Percentiles rank a stretch among this genome's conserved stretches.
phyloP scores from a whole-genome alignment of 768 basidiomycete genomes.

The Boletus rubroflammeus region DNA sequence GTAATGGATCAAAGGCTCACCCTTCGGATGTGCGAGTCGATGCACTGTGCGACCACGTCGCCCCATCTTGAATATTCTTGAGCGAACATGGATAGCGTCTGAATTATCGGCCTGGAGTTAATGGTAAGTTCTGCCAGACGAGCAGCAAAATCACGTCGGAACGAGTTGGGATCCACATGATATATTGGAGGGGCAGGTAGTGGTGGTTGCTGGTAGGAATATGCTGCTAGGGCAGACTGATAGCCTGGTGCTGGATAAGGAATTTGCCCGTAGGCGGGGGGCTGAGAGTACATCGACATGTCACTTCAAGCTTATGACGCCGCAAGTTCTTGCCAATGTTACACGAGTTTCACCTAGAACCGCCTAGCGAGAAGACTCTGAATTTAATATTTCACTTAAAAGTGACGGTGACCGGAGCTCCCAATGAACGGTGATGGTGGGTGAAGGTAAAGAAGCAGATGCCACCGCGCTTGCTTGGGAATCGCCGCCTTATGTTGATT shows the following conservation, averaged over 20 bases:
- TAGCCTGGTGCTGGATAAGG: conserved; percentile 49
- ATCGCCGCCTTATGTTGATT: conserved; percentile 28
- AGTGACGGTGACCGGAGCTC: conserved; percentile 38
- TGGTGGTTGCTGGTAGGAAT: conserved; percentile 48
- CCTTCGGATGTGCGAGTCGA: conserved; percentile 81
- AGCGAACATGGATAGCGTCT: conserved; percentile 87
- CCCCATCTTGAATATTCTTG: conserved; percentile 80
- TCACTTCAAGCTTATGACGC: conserved; percentile 38
- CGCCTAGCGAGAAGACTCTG: conserved; percentile 29
- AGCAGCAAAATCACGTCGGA: conserved; percentile 72
- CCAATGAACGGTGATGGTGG: conserved; percentile 44
- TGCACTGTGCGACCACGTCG: conserved; percentile 73
- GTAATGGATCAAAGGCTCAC: conserved; percentile 56
- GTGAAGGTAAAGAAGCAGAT: conserved; percentile 40
- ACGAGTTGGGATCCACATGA: conserved; percentile 61
- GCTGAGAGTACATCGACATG: conserved; percentile 67
- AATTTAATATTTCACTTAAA: conserved; percentile 50
- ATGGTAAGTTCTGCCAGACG: conserved; percentile 81
- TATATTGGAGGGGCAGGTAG: conserved; percentile 41
- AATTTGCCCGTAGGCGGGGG: conserved; percentile 54
- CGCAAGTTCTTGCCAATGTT: conserved; percentile 30
- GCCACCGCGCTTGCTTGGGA: conserved; percentile 20
- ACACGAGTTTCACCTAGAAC: conserved; percentile 33
- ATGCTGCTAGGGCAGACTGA: conserved; percentile 40
- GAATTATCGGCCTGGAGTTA: conserved; percentile 95